These are phyloP conservation scores for Cryptococcus floricola DNA, from an alignment of 1,284 basidiomycete species.

Conservation along the genomic window DNA sequence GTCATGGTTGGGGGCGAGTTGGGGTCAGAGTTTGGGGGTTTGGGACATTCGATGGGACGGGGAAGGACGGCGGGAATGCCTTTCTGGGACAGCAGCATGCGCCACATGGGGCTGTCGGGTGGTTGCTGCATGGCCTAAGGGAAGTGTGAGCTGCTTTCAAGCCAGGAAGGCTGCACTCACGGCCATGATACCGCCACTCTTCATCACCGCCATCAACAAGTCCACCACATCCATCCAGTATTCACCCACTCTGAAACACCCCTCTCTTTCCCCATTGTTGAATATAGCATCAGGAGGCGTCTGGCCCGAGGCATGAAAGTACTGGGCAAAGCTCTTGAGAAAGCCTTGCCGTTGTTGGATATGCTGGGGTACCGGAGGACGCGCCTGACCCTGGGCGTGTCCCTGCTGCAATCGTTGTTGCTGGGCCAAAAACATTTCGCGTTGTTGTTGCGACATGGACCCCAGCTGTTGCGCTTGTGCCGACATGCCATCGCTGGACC, in stretches of 20 bases:
- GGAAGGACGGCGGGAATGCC: slow-evolving; percentile 32
- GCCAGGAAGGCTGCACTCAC: slow-evolving; percentile 9
- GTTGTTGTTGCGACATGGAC: slow-evolving; percentile 17
- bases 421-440: neutral
- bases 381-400: neutral
- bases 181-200: slow-evolving; percentile 25
- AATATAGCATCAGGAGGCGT: slow-evolving; percentile 33
- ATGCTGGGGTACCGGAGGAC: slow-evolving; percentile 5
- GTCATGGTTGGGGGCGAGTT: slow-evolving; percentile 21
- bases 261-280: slow-evolving; percentile 32
- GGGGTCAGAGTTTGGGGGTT: slow-evolving; percentile 17
- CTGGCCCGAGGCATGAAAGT: slow-evolving; percentile 23
- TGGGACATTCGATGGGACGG: slow-evolving; percentile 26
- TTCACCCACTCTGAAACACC: slow-evolving; percentile 32
- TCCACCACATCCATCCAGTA: slow-evolving; percentile 39
- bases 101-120: slow-evolving; percentile 30
- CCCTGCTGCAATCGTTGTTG: slow-evolving; percentile 3
- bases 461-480: neutral
- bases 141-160: neutral
- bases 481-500: neutral
- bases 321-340: slow-evolving; percentile 26
- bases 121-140: slow-evolving; percentile 17
- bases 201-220: slow-evolving; percentile 35
- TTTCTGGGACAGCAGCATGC: slow-evolving; percentile 17
- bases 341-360: slow-evolving; percentile 29